These are phyloP conservation scores for Coniferiporia weirii DNA, from an alignment of 1,284 basidiomycete species.

Conservation along the genomic window DNA sequence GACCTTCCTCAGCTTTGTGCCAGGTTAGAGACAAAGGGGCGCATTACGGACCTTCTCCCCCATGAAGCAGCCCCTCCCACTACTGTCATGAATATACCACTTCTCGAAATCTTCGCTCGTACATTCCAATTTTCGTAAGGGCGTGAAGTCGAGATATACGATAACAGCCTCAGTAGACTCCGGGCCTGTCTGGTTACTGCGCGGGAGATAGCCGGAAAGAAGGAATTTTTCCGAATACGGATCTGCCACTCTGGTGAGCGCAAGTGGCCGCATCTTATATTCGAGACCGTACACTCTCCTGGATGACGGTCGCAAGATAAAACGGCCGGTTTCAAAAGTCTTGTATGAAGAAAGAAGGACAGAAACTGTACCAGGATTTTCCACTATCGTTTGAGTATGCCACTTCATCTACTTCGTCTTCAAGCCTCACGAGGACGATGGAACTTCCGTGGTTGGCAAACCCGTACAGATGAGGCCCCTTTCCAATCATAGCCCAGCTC, in stretches of 20 bases:
- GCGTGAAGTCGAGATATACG: slow-evolving; percentile 82
- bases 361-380: slow-evolving; percentile 65
- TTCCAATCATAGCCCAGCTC: slow-evolving; percentile 76
- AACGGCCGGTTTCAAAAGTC: not conserved
- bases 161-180: slow-evolving; percentile 60
- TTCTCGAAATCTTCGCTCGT: slow-evolving; percentile 72
- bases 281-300: slow-evolving; percentile 74
- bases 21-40: not conserved
- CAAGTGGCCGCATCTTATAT: slow-evolving; percentile 63
- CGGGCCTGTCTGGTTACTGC: slow-evolving; percentile 47
- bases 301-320: not conserved
- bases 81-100: slow-evolving; percentile 76
- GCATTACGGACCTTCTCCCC: slow-evolving; percentile 58
- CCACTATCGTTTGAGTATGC: slow-evolving; percentile 85
- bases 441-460: slow-evolving; percentile 90
- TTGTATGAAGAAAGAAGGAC: not conserved
- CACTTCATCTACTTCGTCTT: slow-evolving; percentile 69
- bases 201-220: slow-evolving; percentile 70
- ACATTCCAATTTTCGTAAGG: slow-evolving; percentile 71
- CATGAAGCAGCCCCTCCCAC: slow-evolving; percentile 82
- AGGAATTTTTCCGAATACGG: slow-evolving; percentile 92
- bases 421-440: slow-evolving; percentile 85
- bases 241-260: slow-evolving; percentile 81
- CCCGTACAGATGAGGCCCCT: slow-evolving; percentile 88
- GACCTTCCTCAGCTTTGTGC: not conserved